A percentile compares a stretch with the other conserved stretches of the same genome.
Conservation (phyloP, 371 early-diverging fungal genomes). For the Haplosporangium sp. region DNA sequence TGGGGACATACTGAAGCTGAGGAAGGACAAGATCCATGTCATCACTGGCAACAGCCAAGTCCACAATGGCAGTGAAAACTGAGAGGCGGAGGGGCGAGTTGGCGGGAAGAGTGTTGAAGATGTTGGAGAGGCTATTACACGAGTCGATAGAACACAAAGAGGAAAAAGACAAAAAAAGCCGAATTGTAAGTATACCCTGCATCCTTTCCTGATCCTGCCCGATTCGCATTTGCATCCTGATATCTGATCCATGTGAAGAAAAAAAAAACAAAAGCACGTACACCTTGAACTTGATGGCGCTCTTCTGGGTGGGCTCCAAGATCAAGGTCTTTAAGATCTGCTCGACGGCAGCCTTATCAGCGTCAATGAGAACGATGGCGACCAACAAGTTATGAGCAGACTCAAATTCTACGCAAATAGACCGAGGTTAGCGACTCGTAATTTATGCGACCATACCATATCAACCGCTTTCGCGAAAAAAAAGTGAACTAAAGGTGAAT, state of each 20-base stretch:
- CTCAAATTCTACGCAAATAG: conserved; percentile 71
- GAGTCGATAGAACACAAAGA: neutral
- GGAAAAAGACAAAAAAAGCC: neutral
- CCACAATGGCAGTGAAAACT: conserved; percentile 81
- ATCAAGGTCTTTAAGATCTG: conserved; percentile 30
- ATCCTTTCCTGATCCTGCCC: neutral
- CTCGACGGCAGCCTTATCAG: conserved; percentile 30
- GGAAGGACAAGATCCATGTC: conserved; percentile 77
- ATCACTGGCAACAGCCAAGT: conserved; percentile 76
- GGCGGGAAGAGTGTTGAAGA: conserved; percentile 80
- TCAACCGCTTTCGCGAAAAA: neutral
- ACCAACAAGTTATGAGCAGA: conserved; percentile 78
- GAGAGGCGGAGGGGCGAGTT: conserved; percentile 74
- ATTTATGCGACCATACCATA: neutral
- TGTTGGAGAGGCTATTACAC: conserved; percentile 76
- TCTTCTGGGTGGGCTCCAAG: conserved; percentile 51
- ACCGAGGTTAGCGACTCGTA: neutral
- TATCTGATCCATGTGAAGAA: conserved; percentile 1
- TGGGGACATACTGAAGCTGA: conserved; percentile 73
- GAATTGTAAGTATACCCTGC: neutral
- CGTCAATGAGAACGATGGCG: conserved; percentile 59
- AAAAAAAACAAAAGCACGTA: conserved; percentile 17
- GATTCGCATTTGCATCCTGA: no score
- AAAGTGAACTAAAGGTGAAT: neutral
- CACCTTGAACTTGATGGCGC: conserved; percentile 57